These are phyloP conservation scores for Puccinia coronata DNA, from an alignment of 1,284 basidiomycete species.

Conservation along the genomic window DNA sequence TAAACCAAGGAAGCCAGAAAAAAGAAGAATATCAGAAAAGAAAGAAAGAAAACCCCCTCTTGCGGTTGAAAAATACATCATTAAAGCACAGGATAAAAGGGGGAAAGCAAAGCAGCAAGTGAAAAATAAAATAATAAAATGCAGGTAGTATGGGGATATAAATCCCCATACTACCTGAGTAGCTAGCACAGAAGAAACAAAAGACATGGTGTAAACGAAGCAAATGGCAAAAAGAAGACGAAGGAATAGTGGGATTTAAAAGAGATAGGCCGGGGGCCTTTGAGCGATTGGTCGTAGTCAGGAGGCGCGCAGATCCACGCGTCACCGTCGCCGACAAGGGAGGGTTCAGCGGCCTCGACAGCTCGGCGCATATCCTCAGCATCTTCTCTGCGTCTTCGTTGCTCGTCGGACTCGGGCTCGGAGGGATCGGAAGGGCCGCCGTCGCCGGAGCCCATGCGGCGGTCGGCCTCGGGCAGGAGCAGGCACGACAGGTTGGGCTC, in stretches of 20 bases:
- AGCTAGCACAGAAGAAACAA: background rate
- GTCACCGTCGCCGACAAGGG: slow-evolving; percentile 38
- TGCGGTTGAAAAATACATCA: no score
- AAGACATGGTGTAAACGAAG: background rate
- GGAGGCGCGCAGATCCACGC: slow-evolving; percentile 44
- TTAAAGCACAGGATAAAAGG: no score
- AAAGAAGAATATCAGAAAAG: no score
- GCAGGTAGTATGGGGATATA: no score
- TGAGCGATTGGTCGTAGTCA: slow-evolving; percentile 30
- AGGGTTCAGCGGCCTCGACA: slow-evolving; percentile 43
- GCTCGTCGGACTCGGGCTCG: background rate
- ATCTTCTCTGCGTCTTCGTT: slow-evolving; percentile 31
- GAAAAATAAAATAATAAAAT: no score
- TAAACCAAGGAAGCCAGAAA: no score
- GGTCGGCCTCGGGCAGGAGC: slow-evolving; percentile 33
- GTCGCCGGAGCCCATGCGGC: slow-evolving; percentile 1
- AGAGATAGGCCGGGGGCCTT: slow-evolving; percentile 41
- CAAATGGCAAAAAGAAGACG: background rate
- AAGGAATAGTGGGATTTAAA: background rate
- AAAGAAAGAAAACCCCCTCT: no score
- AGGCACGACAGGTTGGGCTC: slow-evolving; percentile 56
- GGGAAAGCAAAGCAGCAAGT: no score
- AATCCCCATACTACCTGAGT: no score
- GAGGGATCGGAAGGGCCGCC: background rate
- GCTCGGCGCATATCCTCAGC: slow-evolving; percentile 42